phyloP scores from a whole-genome alignment of 2,329 filamentous ascomycete species.

The Colletotrichum acutatum region DNA sequence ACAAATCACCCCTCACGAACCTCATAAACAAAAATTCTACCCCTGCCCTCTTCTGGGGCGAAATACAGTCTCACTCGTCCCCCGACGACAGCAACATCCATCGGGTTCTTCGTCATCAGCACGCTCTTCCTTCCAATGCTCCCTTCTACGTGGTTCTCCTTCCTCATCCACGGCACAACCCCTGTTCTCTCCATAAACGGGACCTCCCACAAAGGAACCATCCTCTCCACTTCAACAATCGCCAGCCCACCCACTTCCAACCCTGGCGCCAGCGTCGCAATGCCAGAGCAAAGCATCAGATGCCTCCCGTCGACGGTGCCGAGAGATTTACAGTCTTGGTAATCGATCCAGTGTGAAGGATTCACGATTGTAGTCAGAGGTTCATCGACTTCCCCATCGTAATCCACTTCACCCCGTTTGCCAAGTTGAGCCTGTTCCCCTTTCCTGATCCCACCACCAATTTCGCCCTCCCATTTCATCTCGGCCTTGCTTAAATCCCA shows the following conservation, averaged over 20 bases:
- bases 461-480: background rate
- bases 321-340: conserved; percentile 64
- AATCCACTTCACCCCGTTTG: conserved; percentile 45
- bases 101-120: conserved; percentile 59
- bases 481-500: conserved; percentile 43
- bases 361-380: conserved; percentile 45
- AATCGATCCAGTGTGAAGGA: conserved; percentile 58
- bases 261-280: conserved; percentile 47
- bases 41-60: conserved; percentile 58
- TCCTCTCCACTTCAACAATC: conserved; percentile 55
- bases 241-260: conserved; percentile 57
- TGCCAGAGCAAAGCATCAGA: conserved; percentile 60
- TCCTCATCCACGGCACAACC: conserved; percentile 40
- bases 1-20: conserved; percentile 37
- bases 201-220: conserved; percentile 57
- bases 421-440: conserved; percentile 39
- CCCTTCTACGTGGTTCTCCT: conserved; percentile 33
- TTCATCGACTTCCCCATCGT: conserved; percentile 35
- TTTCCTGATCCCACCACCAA: background rate
- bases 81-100: conserved; percentile 56
- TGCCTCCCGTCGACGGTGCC: conserved; percentile 51
- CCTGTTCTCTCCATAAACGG: conserved; percentile 54
- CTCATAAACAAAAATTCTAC: conserved; percentile 60
- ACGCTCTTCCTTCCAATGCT: conserved; percentile 41
- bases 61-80: conserved; percentile 58